Percentiles rank a stretch among this genome's conserved stretches.
These are phyloP conservation scores for Teunomyces aglyptinius DNA, from an alignment of 805 yeast species.

Conservation along the genomic window DNA sequence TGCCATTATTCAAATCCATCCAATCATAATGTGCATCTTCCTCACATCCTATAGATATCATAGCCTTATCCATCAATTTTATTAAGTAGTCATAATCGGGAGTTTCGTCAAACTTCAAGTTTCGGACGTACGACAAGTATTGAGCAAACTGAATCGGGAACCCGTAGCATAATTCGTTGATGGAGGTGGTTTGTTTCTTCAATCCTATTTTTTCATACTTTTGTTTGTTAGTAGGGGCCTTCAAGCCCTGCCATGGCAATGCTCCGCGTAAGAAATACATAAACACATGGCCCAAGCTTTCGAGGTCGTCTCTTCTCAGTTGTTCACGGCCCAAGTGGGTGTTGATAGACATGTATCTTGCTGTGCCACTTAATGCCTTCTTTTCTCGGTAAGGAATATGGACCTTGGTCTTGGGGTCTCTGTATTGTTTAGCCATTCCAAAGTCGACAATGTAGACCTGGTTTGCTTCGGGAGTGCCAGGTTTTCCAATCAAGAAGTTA, in stretches of 20 bases:
- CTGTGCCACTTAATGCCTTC: slow-evolving; percentile 94
- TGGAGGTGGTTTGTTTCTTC: slow-evolving; percentile 86
- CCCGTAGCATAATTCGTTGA: slow-evolving; percentile 82
- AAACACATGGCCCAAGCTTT: slow-evolving; percentile 94
- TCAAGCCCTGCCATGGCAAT: slow-evolving; percentile 98
- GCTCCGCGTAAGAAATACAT: slow-evolving; percentile 93
- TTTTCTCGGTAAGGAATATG: slow-evolving; percentile 97
- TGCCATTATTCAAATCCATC: slow-evolving; percentile 94
- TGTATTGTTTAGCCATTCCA: slow-evolving; percentile 97
- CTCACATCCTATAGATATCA: slow-evolving; percentile 64
- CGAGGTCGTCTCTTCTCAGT: slow-evolving; percentile 93
- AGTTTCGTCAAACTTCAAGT: slow-evolving; percentile 85
- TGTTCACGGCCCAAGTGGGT: slow-evolving; percentile 98
- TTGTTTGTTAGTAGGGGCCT: slow-evolving; percentile 96
- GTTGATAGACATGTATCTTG: slow-evolving; percentile 97
- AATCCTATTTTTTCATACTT: slow-evolving; percentile 97
- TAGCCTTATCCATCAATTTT: slow-evolving; percentile 70
- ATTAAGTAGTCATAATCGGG: slow-evolving; percentile 92
- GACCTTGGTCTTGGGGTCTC: slow-evolving; percentile 93
- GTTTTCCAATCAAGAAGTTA: slow-evolving; percentile 90
- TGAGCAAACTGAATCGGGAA: slow-evolving; percentile 91
- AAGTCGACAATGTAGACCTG: slow-evolving; percentile 89
- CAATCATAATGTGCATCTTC: slow-evolving; percentile 91
- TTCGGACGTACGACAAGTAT: slow-evolving; percentile 84
- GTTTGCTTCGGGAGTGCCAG: slow-evolving; percentile 79